Percentiles rank a stretch among this genome's conserved stretches.
Conservation (phyloP, 208 protist species). For the Crithidia fasciculata region DNA sequence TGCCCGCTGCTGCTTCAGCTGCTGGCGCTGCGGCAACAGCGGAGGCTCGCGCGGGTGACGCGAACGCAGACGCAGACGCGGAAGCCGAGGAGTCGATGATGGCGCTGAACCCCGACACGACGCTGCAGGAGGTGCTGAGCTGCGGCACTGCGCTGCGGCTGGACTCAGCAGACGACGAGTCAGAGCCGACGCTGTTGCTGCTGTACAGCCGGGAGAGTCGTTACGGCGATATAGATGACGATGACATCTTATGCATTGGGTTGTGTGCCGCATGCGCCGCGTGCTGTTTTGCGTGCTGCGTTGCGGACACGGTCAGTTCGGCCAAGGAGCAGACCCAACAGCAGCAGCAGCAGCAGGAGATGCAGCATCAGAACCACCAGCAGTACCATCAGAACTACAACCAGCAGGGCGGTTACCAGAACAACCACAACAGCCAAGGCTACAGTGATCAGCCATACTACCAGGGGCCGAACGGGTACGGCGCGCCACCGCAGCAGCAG, state of each 20-base stretch:
- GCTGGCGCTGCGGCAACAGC: not conserved
- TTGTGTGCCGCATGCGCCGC: constrained; percentile 17
- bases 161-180: constrained; percentile 1
- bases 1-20: not conserved
- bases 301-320: not conserved
- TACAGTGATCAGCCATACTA: not conserved
- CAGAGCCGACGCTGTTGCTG: constrained; percentile 16
- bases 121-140: constrained; percentile 24
- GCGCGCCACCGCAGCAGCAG: constrained; percentile 25
- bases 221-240: constrained; percentile 18
- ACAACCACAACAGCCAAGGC: constrained; percentile 9
- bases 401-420: constrained; percentile 5
- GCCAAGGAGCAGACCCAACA: not conserved
- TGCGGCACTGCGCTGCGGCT: constrained; percentile 7
- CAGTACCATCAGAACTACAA: not conserved
- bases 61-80: not conserved
- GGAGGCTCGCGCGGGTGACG: not conserved
- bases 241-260: constrained; percentile 17
- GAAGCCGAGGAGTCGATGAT: constrained; percentile 9
- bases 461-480: constrained; percentile 15
- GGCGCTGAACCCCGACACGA: constrained; percentile 16
- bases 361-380: constrained; percentile 14
- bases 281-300: constrained; percentile 27
- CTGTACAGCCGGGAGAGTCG: constrained; percentile 22
- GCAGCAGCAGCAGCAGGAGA: constrained; percentile 13